Evolutionary conservation across 331 rosid species (phyloP).

Genomic region (Quercus lobata): DNA sequence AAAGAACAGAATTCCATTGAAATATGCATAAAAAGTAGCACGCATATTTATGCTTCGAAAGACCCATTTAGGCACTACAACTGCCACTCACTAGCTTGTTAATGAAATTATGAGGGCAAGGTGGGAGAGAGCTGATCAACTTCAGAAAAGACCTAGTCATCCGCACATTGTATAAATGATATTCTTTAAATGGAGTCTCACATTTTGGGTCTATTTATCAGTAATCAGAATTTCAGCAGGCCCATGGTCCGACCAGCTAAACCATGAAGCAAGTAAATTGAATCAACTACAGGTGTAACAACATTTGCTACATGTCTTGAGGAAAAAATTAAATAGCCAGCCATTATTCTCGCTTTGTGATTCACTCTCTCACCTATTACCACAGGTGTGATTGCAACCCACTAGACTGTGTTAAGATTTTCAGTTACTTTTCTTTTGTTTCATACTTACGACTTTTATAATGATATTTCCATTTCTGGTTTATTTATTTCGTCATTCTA

Average conservation of each 20-base stretch:
- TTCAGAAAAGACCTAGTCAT: neutral
- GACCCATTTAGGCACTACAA: neutral
- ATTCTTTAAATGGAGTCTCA: neutral
- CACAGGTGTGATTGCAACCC: neutral
- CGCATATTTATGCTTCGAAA: neutral
- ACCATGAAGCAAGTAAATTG: neutral
- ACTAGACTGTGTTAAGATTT: neutral
- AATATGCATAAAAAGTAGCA: neutral
- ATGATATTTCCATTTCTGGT: neutral
- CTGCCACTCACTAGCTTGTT: neutral
- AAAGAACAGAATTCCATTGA: neutral
- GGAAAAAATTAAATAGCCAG: neutral
- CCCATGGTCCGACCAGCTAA: neutral
- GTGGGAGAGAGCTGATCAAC: neutral
- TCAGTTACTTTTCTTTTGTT: neutral
- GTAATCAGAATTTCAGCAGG: no score
- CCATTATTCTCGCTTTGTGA: neutral
- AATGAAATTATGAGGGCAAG: neutral
- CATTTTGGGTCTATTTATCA: neutral
- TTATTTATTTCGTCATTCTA: no score
- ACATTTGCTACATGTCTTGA: neutral
- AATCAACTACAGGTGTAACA: neutral
- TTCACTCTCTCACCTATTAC: neutral
- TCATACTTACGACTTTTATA: neutral
- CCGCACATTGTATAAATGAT: neutral